phyloP scores from a whole-genome alignment of 345 rosid genomes.

The Linum trigynum region DNA sequence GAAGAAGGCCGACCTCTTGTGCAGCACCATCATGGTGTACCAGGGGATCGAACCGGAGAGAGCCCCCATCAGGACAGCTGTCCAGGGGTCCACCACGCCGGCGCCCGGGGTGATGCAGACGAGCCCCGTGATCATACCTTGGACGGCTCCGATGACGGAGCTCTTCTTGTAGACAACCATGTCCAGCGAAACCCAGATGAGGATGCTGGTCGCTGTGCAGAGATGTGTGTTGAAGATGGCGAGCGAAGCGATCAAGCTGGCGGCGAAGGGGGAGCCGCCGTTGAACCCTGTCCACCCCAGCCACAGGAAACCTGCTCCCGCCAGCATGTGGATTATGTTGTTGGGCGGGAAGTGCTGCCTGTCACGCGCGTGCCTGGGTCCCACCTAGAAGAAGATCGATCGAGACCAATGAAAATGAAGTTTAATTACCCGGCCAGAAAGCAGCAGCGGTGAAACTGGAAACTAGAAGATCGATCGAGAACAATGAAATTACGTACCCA shows the following conservation, averaged over 20 bases:
- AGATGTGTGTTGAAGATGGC: constrained; percentile 48
- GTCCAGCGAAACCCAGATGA: constrained; percentile 51
- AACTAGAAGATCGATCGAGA: constrained; percentile 2
- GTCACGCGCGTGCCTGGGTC: constrained; percentile 47
- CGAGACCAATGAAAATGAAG: not conserved
- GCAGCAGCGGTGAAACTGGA: constrained; percentile 33
- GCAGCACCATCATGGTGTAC: constrained; percentile 61
- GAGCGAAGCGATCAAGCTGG: constrained; percentile 25
- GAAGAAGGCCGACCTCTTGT: constrained; percentile 39
- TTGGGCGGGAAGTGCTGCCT: constrained; percentile 59
- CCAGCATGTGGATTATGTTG: constrained; percentile 54
- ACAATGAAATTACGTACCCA: constrained; percentile 33
- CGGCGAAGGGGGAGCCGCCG: constrained; percentile 46
- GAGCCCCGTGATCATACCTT: constrained; percentile 61
- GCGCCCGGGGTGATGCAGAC: constrained; percentile 64
- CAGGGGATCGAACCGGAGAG: constrained; percentile 42
- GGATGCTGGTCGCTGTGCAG: constrained; percentile 50
- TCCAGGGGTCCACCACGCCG: constrained; percentile 54
- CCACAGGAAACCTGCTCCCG: constrained; percentile 61
- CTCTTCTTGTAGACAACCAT: constrained; percentile 44
- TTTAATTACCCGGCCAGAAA: constrained; percentile 45
- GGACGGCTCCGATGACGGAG: constrained; percentile 55
- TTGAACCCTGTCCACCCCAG: constrained; percentile 66
- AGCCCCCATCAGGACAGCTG: constrained; percentile 42
- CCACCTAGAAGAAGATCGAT: constrained; percentile 27